These are phyloP conservation scores for Diplodia corticola DNA, from an alignment of 2,329 filamentous ascomycete species.

Conservation along the genomic window DNA sequence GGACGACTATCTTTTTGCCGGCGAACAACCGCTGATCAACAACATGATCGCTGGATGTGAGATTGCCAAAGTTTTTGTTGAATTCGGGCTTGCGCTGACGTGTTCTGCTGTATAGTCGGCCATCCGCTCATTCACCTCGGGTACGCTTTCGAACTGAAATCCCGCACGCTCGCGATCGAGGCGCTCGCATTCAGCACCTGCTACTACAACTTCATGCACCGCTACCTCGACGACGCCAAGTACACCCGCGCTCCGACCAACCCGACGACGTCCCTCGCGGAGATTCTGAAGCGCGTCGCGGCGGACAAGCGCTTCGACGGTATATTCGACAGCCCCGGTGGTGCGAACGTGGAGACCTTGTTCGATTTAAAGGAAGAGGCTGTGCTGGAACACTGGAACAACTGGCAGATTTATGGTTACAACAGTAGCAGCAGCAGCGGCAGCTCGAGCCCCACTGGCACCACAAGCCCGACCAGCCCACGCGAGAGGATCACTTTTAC, in stretches of 20 bases:
- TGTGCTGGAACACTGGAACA: constrained; percentile 87
- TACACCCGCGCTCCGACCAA: constrained; percentile 67
- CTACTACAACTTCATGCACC: constrained; percentile 59
- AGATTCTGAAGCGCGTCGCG: constrained; percentile 69
- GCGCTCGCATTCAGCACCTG: constrained; percentile 69
- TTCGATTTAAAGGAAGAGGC: constrained; percentile 68
- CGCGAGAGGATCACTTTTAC: constrained; percentile 42
- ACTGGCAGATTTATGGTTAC: constrained; percentile 58
- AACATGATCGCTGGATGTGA: constrained; percentile 75
- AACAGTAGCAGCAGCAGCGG: constrained; percentile 5
- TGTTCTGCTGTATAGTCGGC: constrained; percentile 59
- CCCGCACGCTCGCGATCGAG: constrained; percentile 84
- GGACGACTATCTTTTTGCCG: constrained; percentile 72
- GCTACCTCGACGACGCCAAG: constrained; percentile 68
- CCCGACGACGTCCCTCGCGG: constrained; percentile 61
- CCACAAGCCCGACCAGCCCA: constrained; percentile 7
- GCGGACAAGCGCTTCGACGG: constrained; percentile 69
- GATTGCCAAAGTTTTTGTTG: constrained; percentile 34
- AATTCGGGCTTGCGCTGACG: neutral
- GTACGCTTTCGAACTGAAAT: constrained; percentile 89
- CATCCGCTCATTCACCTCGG: constrained; percentile 92
- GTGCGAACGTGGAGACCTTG: constrained; percentile 65
- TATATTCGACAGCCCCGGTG: constrained; percentile 60
- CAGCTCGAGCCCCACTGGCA: constrained; percentile 5
- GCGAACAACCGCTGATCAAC: constrained; percentile 76